Base-by-base conservation (phyloP, 2,329 filamentous ascomycete species). In the Fusarium sp. region DNA sequence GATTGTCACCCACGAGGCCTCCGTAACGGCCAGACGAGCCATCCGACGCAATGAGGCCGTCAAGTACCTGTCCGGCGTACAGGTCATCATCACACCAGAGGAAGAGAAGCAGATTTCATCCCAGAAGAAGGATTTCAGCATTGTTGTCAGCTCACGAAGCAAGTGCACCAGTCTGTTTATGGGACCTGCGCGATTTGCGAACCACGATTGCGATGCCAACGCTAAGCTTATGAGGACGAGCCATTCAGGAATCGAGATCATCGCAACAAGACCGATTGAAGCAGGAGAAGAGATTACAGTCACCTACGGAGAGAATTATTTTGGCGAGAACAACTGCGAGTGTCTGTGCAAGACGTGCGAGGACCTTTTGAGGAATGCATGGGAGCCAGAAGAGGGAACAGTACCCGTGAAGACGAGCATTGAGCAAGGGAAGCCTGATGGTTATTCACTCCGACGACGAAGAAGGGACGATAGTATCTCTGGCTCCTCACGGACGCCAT, bases 121-220 rank as follows among this genome's bases (percentile, higher is more conserved):
- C 67, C 91, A 90, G 62, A 92, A 96, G 77, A 94, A 95, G 76
- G 96, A 99, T 77, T 99, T 99, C 78, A 98, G 94, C 78, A 94
- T 99, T 68, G 94, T 99, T 33, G 92, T 98, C 76, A 97, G 94
- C 66, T 95, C 94, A 70, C 88, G 96, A 61, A 95, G 92, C 80
- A 98, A 97, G 81, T 91, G 91, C 64, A 92, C 94, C 31, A 97
- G 93, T 52, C 84, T 99, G 42, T 98, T 99, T 77, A 90, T 99
- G 77, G 96, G 96, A 0, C 97, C 96, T 9, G 96, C 96, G 34
- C 90, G 96, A 51, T 98, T 99, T 78, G 94, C 96, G 26, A 99
- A 99, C 77, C 96, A 99, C 80, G 96, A 99, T 79, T 99, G 96
- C 81, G 88, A 92, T 71, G 94, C 96, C 33, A 99, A 98, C 82